phyloP scores from a whole-genome alignment of 768 basidiomycete species.

The Chalciporus chontae region DNA sequence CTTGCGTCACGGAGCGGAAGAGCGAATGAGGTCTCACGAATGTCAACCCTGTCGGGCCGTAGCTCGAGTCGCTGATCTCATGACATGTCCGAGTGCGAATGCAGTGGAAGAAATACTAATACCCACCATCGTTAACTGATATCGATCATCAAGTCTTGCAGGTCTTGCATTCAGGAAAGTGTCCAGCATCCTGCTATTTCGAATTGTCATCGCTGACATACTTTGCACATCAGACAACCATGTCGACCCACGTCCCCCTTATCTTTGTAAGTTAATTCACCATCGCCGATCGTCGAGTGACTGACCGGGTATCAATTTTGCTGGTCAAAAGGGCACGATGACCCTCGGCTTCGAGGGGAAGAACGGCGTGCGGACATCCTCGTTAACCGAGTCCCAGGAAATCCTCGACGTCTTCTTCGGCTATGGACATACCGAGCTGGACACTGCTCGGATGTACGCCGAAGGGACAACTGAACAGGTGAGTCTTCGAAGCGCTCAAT shows the following conservation, averaged over 20 bases:
- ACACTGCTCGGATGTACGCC: constrained; percentile 49
- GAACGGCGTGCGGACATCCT: constrained; percentile 38
- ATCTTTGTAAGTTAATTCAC: constrained; percentile 18
- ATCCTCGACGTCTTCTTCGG: constrained; percentile 43
- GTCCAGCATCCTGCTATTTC: neutral
- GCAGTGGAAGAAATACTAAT: too few species aligned
- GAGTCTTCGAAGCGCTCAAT: neutral
- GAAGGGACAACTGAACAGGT: constrained; percentile 56
- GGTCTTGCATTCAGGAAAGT: neutral
- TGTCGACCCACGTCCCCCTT: constrained; percentile 28
- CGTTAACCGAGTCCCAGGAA: constrained; percentile 36
- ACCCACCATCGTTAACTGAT: too few species aligned
- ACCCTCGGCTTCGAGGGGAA: constrained; percentile 41
- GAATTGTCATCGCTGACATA: neutral
- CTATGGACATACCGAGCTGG: constrained; percentile 44
- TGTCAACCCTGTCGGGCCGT: too few species aligned
- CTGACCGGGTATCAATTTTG: neutral
- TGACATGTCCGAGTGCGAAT: too few species aligned
- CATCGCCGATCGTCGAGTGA: neutral
- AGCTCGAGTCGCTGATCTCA: too few species aligned
- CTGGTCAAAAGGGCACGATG: constrained; percentile 41
- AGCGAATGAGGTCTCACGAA: too few species aligned
- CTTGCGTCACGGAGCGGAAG: too few species aligned
- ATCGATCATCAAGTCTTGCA: neutral
- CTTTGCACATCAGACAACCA: neutral